phyloP scores from a whole-genome alignment of 1,284 basidiomycete species.

The Inonotus hispidus region DNA sequence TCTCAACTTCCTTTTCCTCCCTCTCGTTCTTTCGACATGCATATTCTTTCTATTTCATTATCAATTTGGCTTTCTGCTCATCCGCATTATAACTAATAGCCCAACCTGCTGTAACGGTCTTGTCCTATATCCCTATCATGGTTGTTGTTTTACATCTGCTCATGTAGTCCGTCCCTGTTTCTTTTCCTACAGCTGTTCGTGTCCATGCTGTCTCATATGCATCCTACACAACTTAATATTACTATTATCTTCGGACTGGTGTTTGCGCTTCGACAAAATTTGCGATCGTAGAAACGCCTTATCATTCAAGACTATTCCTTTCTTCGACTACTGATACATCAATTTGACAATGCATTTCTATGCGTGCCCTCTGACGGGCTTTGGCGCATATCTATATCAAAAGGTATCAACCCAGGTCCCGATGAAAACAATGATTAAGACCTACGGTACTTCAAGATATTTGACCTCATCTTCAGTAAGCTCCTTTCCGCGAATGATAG shows the following conservation, averaged over 20 bases:
- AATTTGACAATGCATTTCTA: not conserved
- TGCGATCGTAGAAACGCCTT: not conserved
- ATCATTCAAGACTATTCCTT: not conserved
- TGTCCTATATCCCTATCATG: not conserved
- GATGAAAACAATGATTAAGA: not conserved
- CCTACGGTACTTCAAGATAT: conserved; percentile 22
- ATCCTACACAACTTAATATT: not conserved
- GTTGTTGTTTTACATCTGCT: not conserved
- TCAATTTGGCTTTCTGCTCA: not conserved
- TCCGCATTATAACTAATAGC: not conserved
- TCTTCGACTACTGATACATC: no score
- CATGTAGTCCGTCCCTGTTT: not conserved
- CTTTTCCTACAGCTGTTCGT: not conserved
- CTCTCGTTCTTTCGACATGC: not conserved
- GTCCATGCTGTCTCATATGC: not conserved
- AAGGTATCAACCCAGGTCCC: not conserved
- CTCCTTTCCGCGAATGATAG: conserved; percentile 17
- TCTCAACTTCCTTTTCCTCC: not conserved
- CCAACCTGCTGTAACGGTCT: not conserved
- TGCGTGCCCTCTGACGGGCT: conserved; percentile 3
- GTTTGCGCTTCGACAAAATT: not conserved
- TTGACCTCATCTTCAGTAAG: conserved; percentile 23
- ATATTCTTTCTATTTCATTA: not conserved
- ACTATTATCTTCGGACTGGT: not conserved
- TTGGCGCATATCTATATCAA: conserved; percentile 2